Conservation (phyloP, 2,329 filamentous ascomycete genomes). For the Epichloe sibirici region DNA sequence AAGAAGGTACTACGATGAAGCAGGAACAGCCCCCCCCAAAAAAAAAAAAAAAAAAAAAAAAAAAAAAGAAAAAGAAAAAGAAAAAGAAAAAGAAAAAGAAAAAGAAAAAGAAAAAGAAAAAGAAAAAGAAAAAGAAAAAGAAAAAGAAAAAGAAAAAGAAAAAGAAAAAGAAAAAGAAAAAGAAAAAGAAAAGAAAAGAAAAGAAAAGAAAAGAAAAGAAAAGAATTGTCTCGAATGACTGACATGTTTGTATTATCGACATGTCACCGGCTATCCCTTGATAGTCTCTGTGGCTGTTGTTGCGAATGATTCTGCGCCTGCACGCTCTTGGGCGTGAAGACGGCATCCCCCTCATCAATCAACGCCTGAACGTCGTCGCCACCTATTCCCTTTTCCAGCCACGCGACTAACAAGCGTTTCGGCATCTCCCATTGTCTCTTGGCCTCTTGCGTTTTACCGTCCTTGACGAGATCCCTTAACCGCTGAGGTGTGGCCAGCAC, state of each 20-base stretch:
- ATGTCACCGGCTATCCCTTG: constrained; percentile 8
- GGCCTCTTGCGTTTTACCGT: constrained; percentile 50
- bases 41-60: too few species aligned
- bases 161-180: too few species aligned
- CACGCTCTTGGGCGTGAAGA: constrained; percentile 18
- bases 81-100: too few species aligned
- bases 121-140: too few species aligned
- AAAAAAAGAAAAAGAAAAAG: too few species aligned
- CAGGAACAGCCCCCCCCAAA: too few species aligned
- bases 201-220: too few species aligned
- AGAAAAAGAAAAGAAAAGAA: too few species aligned
- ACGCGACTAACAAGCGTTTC: constrained; percentile 35
- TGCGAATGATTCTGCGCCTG: constrained; percentile 5
- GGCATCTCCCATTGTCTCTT: constrained; percentile 43
- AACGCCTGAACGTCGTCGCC: constrained; percentile 41
- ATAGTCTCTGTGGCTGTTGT: constrained; percentile 3
- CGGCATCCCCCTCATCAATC: constrained; percentile 42
- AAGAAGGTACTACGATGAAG: not conserved
- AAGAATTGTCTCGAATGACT: too few species aligned
- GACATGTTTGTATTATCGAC: not conserved
- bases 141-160: too few species aligned
- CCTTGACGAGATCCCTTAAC: constrained; percentile 43
- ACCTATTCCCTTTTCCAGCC: constrained; percentile 43
- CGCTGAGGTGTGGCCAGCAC: constrained; percentile 49
- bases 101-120: too few species aligned